Base-by-base conservation (phyloP, 2,329 filamentous ascomycete species). In the Thielaviopsis populi region DNA sequence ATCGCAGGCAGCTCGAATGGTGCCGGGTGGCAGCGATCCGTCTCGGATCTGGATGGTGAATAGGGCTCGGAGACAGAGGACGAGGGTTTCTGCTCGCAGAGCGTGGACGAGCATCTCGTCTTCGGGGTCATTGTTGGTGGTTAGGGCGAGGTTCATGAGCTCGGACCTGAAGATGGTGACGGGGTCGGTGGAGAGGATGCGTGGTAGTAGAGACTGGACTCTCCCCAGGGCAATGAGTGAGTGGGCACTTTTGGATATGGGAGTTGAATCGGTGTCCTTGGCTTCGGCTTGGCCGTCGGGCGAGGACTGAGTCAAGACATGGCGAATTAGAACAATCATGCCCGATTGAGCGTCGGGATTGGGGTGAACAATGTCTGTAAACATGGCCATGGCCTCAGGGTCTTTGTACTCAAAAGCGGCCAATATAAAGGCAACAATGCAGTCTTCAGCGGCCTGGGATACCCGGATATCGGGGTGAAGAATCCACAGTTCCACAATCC, bases 401-500 rank as follows among this genome's bases (percentile, higher is more conserved):
- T 59, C 17, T 24, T 63, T 41, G 17, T 56, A 15, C 27, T 40
- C 41, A 54, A 22, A 19, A 5, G 50, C 62, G 7, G 50, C 42
- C 15, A 19, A 2, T 7, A 65, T 43, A n/a, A 63, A 62, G 17
- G 61, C 56, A 6, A 46, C 37, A 10, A 65, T 37, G 24, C 61
- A 61, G 15, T 60, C 46, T 30, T 62, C 41, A 1, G 64, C 64
- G 11, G 64, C 41, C 22, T 63, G 41, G 4, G 64, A 53, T 6
- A 65, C 54, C 6, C 30, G 27, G 10, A 54, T 46, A 10, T 62
- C 33, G 10, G 60, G 43, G 43, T 65, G 60, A 30, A 63, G 62
- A 15, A 65, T 58, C 60, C 64, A 65, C 6, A 65, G 43, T 13
- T 65, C 61, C 10, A 65, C 37, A 33, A 65, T 65, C n/a, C 56